These are phyloP conservation scores for Ogataea ramenticola DNA, from an alignment of 805 yeast genomes.

Conservation along the genomic window DNA sequence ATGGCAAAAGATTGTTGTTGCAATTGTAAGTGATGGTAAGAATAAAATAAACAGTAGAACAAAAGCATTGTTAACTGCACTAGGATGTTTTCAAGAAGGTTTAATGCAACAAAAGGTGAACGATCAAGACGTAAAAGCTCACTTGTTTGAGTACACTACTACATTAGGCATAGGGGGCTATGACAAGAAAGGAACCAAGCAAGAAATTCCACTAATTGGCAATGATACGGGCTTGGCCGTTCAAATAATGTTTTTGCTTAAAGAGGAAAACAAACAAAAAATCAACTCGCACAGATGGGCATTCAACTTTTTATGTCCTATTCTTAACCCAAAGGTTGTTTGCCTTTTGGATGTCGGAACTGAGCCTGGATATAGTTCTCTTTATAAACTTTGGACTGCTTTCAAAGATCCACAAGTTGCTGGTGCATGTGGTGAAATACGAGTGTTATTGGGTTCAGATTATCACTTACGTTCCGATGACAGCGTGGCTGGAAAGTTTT, in stretches of 20 bases:
- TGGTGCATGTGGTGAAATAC: slow-evolving; percentile 97
- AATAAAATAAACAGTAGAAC: slow-evolving; percentile 72
- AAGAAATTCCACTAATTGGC: slow-evolving; percentile 57
- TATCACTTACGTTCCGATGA: slow-evolving; percentile 24
- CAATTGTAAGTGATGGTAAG: slow-evolving; percentile 88
- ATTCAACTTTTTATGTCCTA: slow-evolving; percentile 81
- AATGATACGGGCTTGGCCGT: slow-evolving; percentile 60
- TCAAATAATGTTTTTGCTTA: slow-evolving; percentile 79
- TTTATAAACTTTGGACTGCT: slow-evolving; percentile 84
- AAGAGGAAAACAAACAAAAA: slow-evolving; percentile 83
- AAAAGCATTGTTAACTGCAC: slow-evolving; percentile 68
- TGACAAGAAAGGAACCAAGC: slow-evolving; percentile 40
- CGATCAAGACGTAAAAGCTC: slow-evolving; percentile 74
- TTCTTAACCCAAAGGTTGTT: slow-evolving; percentile 73
- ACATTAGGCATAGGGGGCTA: slow-evolving; percentile 63
- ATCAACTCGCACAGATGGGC: slow-evolving; percentile 97
- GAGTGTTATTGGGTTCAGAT: slow-evolving; percentile 46
- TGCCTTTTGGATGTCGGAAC: slow-evolving; percentile 92
- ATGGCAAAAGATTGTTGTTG: slow-evolving; percentile 89
- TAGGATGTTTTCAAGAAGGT: slow-evolving; percentile 92
- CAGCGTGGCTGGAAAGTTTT: slow-evolving; percentile 14
- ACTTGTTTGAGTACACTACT: slow-evolving; percentile 88
- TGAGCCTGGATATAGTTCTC: slow-evolving; percentile 78
- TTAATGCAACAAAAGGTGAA: slow-evolving; percentile 87
- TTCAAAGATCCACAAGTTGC: slow-evolving; percentile 78